Evolutionary conservation across 345 rosid species (phyloP).

Genomic region (Sonneratia caseolaris): DNA sequence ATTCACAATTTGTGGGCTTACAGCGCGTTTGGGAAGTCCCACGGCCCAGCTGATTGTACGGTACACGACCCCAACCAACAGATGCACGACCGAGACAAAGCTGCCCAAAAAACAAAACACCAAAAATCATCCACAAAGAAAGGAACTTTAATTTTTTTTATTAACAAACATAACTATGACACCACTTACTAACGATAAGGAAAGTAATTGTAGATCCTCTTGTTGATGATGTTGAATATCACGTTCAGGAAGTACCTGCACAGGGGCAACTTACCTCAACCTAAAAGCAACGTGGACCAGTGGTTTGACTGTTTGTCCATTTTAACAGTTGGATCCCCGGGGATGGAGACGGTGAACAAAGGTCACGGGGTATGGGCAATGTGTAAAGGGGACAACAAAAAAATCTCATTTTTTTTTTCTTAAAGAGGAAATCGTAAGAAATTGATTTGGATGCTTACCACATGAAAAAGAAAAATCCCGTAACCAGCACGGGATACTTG

Average conservation of each 20-base stretch:
- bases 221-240: constrained; percentile 92
- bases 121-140: neutral
- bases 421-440: too few relatives aligned
- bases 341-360: too few relatives aligned
- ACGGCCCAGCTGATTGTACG: constrained; percentile 83
- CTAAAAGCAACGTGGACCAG: neutral
- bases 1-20: constrained; percentile 25
- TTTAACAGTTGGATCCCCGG: neutral
- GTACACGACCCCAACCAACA: constrained; percentile 94
- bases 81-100: constrained; percentile 87
- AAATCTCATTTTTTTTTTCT: too few relatives aligned
- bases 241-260: constrained; percentile 85
- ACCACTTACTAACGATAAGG: constrained; percentile 83
- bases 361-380: too few relatives aligned
- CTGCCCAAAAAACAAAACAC: constrained; percentile 23
- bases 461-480: constrained; percentile 98
- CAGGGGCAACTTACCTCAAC: neutral
- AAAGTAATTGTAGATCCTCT: constrained; percentile 96
- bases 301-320: neutral
- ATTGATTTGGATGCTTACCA: constrained; percentile 36
- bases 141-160: neutral
- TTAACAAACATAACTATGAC: neutral
- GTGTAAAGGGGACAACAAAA: too few relatives aligned
- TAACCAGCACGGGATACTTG: constrained; percentile 67
- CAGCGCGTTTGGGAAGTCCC: constrained; percentile 95